These are phyloP conservation scores for Pythium guiyangense DNA, from an alignment of 352 stramenopile genomes.

Conservation along the genomic window DNA sequence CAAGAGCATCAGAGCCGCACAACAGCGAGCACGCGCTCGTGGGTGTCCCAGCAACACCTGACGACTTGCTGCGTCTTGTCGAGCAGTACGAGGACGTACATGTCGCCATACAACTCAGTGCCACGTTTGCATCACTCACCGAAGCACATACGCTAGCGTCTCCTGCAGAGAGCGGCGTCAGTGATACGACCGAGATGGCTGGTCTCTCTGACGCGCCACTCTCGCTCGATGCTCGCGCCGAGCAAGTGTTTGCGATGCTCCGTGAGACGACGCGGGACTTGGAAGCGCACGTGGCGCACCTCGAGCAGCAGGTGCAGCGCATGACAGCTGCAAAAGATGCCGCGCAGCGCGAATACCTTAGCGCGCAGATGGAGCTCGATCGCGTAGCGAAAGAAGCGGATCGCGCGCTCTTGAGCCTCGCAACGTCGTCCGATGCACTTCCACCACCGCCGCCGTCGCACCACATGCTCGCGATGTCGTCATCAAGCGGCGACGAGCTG, in stretches of 20 bases:
- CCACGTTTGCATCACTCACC: not conserved
- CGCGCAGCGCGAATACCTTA: slow-evolving; percentile 23
- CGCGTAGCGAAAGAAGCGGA: slow-evolving; percentile 29
- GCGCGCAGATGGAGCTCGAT: slow-evolving; percentile 19
- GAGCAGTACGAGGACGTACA: slow-evolving; percentile 8
- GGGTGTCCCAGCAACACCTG: slow-evolving; percentile 4
- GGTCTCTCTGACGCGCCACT: not conserved
- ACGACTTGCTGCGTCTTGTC: slow-evolving; percentile 15
- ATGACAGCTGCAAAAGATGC: slow-evolving; percentile 18
- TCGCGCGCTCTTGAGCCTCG: slow-evolving; percentile 27
- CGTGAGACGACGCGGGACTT: slow-evolving; percentile 17
- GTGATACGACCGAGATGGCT: too few species aligned
- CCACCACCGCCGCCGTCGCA: slow-evolving; percentile 2
- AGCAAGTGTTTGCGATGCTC: slow-evolving; percentile 25
- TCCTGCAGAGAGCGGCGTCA: not conserved
- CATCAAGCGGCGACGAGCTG: slow-evolving; percentile 16
- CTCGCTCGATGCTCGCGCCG: slow-evolving; percentile 21
- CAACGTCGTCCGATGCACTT: slow-evolving; percentile 9
- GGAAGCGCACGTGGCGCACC: slow-evolving; percentile 21
- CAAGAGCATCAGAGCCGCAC: too few species aligned
- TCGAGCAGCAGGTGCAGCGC: slow-evolving; percentile 21
- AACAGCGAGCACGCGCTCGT: not conserved
- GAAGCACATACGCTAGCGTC: not conserved
- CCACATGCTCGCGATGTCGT: not conserved
- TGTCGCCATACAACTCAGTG: slow-evolving; percentile 4